Evolutionary conservation across 345 rosid genomes (phyloP), one percentile per base, ranked within the genome.

Genomic region (Hibiscus tridactylites): DNA sequence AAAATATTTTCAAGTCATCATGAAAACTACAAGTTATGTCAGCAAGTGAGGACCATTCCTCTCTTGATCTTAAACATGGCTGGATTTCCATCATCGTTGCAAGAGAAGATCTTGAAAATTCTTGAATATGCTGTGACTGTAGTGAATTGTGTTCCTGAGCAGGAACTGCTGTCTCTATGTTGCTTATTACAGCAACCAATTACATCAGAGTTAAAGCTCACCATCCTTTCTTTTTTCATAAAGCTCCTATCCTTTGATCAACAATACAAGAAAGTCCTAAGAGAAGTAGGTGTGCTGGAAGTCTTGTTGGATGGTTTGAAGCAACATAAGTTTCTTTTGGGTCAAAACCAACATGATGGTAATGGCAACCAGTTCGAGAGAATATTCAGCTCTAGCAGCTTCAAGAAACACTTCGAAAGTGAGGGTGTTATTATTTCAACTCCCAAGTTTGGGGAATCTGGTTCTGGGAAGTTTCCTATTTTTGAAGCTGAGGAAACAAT

Each of bases 41-140:
- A 90, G 83, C 88, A 92, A 75, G 67, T 96, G 74, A 87, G 99
- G 70, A 96, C 98, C 8, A 92, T 96, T 82, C 98, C 99, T 47
- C 94, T 96, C 75, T 85, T 96, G 60, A 89, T 96, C 81, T 87
- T 92, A 73, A 96, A 92, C 72, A 96, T 96, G 99, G 91, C 89
- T 70, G 92, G 88, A 73, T 96, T 92, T 74, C 94, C 98, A 72
- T 75, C 90, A 78, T 86, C 96, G 37, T 82, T 92, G 86, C 99
- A 91, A 85, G 97, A 92, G 73, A 90, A 86, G 77, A 91, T 96
- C 70, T 84, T 96, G 84, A 96, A 96, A 86, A 96, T 96, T 82
- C 98, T 96, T 82, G 98, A 92, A 75, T 92, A 92, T 79, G 98
- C 99, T 71, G 99, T 96, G 74, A 96, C 99, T 33, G 97, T 96